phyloP scores from a whole-genome alignment of 768 basidiomycete genomes.

The Agaricus blazei region DNA sequence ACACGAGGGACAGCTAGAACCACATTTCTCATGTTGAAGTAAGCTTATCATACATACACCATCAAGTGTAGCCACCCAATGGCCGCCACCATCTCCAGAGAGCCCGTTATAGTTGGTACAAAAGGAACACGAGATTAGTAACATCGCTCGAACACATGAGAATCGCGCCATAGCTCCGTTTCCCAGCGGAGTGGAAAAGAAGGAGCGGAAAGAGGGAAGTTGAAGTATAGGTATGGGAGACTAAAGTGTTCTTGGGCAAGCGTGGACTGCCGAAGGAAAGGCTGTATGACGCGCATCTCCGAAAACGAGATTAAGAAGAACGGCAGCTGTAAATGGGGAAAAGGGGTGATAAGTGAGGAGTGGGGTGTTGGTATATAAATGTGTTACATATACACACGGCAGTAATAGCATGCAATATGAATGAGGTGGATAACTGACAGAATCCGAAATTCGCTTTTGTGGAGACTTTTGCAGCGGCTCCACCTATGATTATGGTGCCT shows the following conservation, averaged over 20 bases:
- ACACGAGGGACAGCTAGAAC: no score
- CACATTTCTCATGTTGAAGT: no score
- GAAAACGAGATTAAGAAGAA: background rate
- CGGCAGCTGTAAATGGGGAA: background rate
- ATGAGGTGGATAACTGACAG: no score
- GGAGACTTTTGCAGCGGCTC: no score
- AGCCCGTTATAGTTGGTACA: background rate
- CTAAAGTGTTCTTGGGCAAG: background rate
- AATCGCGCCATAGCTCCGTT: background rate
- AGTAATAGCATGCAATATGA: no score
- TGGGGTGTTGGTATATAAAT: background rate
- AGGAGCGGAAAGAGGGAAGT: no score
- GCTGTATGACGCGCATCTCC: background rate
- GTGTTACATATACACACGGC: background rate
- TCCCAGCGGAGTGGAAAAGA: background rate
- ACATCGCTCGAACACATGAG: background rate
- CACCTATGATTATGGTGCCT: no score
- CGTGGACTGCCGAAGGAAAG: background rate
- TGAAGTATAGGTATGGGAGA: background rate
- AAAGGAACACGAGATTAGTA: background rate
- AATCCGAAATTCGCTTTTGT: no score
- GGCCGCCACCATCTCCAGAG: no score
- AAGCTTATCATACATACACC: no score
- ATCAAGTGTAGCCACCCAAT: no score
- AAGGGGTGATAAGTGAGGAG: background rate